Evolutionary conservation across 495 filamentous ascomycete species (phyloP).

Genomic region (Lentithecium fluviatile): DNA sequence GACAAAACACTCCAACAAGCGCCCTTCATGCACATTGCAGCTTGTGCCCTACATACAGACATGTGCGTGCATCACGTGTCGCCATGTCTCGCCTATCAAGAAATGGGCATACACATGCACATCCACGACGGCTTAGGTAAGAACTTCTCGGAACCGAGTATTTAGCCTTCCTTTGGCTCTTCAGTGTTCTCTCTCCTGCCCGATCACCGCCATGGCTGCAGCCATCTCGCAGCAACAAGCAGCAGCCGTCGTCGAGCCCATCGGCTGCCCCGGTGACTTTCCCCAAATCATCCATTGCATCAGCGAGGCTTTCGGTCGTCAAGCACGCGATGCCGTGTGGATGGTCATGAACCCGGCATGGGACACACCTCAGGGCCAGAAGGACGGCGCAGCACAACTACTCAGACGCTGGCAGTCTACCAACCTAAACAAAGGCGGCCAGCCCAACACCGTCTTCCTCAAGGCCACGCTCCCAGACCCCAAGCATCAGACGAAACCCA

Average conservation of each 20-base stretch:
- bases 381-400: slow-evolving; percentile 36
- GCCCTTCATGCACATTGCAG: too few relatives aligned
- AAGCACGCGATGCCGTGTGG: slow-evolving; percentile 48
- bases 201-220: neutral
- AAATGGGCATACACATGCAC: too few relatives aligned
- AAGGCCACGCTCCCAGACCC: slow-evolving; percentile 45
- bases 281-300: slow-evolving; percentile 8
- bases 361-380: slow-evolving; percentile 44
- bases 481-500: slow-evolving; percentile 14
- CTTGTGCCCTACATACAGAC: too few relatives aligned
- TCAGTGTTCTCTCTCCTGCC: too few relatives aligned
- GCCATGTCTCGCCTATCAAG: too few relatives aligned
- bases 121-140: too few relatives aligned
- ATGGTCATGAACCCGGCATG: slow-evolving; percentile 47
- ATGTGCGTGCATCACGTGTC: too few relatives aligned
- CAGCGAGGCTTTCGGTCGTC: slow-evolving; percentile 45
- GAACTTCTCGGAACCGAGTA: too few relatives aligned
- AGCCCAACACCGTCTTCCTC: slow-evolving; percentile 47
- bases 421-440: slow-evolving; percentile 39
- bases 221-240: neutral
- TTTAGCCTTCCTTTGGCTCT: too few relatives aligned
- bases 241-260: neutral
- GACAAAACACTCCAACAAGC: too few relatives aligned
- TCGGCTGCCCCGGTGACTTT: slow-evolving; percentile 3
- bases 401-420: slow-evolving; percentile 40